These are phyloP conservation scores for Ustilago cynodontis DNA, from an alignment of 1,284 basidiomycete genomes.

Conservation along the genomic window DNA sequence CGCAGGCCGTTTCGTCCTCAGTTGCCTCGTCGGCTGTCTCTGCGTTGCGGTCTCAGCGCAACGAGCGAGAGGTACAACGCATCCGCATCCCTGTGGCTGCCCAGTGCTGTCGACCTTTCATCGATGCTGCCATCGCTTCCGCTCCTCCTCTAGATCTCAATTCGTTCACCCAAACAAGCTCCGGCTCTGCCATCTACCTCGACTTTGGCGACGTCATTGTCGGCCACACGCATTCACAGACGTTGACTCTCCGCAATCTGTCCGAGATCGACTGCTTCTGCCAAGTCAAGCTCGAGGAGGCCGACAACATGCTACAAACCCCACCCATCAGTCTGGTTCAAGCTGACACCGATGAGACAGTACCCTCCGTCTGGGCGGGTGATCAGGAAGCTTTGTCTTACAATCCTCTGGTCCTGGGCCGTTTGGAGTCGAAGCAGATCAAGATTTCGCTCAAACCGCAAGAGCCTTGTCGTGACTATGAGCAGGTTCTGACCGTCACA, in stretches of 20 bases:
- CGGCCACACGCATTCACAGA: conserved; percentile 52
- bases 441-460: conserved; percentile 50
- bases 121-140: conserved; percentile 39
- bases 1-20: conserved; percentile 34
- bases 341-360: conserved; percentile 26
- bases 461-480: conserved; percentile 62
- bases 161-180: conserved; percentile 27
- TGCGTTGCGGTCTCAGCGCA: conserved; percentile 28
- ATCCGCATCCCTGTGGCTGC: conserved; percentile 53
- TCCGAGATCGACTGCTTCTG: conserved; percentile 66
- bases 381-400: conserved; percentile 43
- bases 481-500: conserved; percentile 65
- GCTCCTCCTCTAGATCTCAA: conserved; percentile 7
- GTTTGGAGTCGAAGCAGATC: conserved; percentile 41
- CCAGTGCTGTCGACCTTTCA: conserved; percentile 49
- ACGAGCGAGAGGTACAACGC: conserved; percentile 47
- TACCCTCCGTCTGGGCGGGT: conserved; percentile 50
- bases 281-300: conserved; percentile 62
- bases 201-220: conserved; percentile 68
- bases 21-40: conserved; percentile 40
- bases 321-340: conserved; percentile 50
- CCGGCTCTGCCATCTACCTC: conserved; percentile 49
- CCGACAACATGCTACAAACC: conserved; percentile 58
- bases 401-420: conserved; percentile 31
- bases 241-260: conserved; percentile 54